Base-by-base conservation (phyloP, 345 rosid species). In the Euphorbia peplus region DNA sequence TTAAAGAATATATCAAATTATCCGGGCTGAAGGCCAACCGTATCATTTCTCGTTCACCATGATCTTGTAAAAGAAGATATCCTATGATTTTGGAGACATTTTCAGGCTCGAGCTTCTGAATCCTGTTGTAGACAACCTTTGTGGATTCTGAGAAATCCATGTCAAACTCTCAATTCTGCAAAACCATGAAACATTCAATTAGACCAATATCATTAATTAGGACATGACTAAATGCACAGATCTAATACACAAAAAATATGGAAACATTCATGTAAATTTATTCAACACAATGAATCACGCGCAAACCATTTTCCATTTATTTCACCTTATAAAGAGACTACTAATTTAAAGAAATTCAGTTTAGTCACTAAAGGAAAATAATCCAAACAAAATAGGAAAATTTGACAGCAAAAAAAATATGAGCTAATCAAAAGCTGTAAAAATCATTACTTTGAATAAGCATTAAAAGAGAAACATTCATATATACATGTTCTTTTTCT, bases 11-110 rank as follows among this genome's bases (percentile, higher is more conserved):
- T 63, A 95, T 83, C 57, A 72, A 70, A 35, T 81, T 67, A 69
- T 95, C 96, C 0, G 99, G 93, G 60, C 93, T 74, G 70, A 88
- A 88, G 25, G 99, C 98, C 10, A 91, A 75, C 37, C 99, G 86
- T 65, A 91, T 88, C 98, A 95, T 95, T 64, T 95, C 93, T 0
- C 79, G 79, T 26, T 91, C 90, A 0, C 89, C 80, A 16, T 93
- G 83, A 29, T 88, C 90, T 79, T 88, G 96, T 75, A 88, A 78
- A 19, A 90, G 77, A 55, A 91, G 86, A 70, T 87, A 95, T 4
- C 95, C 97, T 8, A 93, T 83, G 65, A 95, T 95, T 83, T 85
- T 91, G 12, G 90, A 78, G 21, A 87, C 96, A 63, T 83, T 81
- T 59, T 95, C 97, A 7, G 96, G 99, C 69, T 95, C 99, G 25